Percentiles rank a stretch among this genome's conserved stretches.
Conservation (phyloP, 2,329 filamentous ascomycete species). For the Verticillium longisporum region DNA sequence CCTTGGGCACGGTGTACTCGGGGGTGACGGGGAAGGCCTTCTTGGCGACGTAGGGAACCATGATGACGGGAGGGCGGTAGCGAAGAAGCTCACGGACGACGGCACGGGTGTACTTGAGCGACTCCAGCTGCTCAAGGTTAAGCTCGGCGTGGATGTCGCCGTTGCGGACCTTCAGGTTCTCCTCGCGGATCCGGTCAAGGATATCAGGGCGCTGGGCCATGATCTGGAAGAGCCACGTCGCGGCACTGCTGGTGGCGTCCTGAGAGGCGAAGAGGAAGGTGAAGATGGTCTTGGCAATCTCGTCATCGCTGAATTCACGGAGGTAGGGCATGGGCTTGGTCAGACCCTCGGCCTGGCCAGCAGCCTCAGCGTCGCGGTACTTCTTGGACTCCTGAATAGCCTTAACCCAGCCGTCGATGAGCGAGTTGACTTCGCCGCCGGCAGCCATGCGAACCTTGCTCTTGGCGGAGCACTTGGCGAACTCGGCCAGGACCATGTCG, state of each 20-base stretch:
- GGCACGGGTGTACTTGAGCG: slow-evolving; percentile 82
- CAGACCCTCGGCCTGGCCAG: slow-evolving; percentile 59
- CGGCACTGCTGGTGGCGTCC: slow-evolving; percentile 90
- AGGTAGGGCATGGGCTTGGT: slow-evolving; percentile 80
- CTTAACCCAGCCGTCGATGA: slow-evolving; percentile 92
- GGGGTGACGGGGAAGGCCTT: slow-evolving; percentile 88
- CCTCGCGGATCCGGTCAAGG: slow-evolving; percentile 82
- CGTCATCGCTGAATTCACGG: slow-evolving; percentile 81
- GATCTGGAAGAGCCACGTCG: slow-evolving; percentile 92
- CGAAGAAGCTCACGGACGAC: slow-evolving; percentile 87
- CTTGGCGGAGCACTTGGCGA: slow-evolving; percentile 86
- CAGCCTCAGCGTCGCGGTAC: slow-evolving; percentile 72
- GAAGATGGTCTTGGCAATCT: slow-evolving; percentile 90
- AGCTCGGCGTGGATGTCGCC: slow-evolving; percentile 66
- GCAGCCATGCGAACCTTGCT: slow-evolving; percentile 87
- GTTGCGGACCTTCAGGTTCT: slow-evolving; percentile 72
- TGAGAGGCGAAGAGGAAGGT: slow-evolving; percentile 97
- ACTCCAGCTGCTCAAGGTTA: slow-evolving; percentile 80
- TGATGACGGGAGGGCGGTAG: slow-evolving; percentile 92
- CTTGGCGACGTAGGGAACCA: slow-evolving; percentile 94
- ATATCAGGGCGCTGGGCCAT: slow-evolving; percentile 91
- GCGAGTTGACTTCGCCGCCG: slow-evolving; percentile 80
- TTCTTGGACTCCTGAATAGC: slow-evolving; percentile 78
- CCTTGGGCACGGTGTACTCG: slow-evolving; percentile 87
- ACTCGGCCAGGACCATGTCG: slow-evolving; percentile 85